Conservation (phyloP, 495 filamentous ascomycete genomes). For the Penicillium simplicissimum region DNA sequence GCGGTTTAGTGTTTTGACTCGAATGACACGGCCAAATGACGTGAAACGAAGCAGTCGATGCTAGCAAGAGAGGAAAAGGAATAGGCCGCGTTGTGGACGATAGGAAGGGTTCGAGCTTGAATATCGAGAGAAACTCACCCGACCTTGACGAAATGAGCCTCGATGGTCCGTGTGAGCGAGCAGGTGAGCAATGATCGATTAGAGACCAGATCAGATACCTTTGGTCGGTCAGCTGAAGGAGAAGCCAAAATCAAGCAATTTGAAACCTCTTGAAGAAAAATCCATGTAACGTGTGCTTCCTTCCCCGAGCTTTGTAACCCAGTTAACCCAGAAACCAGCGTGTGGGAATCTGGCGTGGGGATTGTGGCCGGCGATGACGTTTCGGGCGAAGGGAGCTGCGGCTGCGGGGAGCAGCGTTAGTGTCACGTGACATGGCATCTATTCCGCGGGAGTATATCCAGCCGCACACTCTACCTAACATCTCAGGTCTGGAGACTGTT, state of each 20-base stretch:
- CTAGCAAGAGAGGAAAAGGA: not conserved
- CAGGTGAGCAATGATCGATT: slow-evolving; percentile 12
- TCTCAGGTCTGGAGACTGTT: not conserved
- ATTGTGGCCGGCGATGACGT: slow-evolving; percentile 27
- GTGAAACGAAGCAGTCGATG: not conserved
- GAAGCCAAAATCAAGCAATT: not conserved
- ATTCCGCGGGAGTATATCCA: not conserved
- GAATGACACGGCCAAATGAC: not conserved
- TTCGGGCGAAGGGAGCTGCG: slow-evolving; percentile 44
- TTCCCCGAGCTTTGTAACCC: not conserved
- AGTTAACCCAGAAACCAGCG: not conserved
- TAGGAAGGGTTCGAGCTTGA: not conserved
- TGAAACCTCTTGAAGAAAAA: not conserved
- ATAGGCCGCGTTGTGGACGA: not conserved
- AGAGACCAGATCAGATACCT: not conserved
- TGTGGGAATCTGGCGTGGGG: not conserved
- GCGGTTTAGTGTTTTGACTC: not conserved
- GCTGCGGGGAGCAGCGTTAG: not conserved
- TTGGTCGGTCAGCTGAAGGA: slow-evolving; percentile 5
- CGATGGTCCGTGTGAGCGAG: slow-evolving; percentile 2
- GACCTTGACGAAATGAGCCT: slow-evolving; percentile 8
- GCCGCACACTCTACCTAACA: not conserved
- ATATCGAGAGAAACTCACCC: slow-evolving; percentile 10
- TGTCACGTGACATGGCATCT: not conserved
- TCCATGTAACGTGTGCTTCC: not conserved